Evolutionary conservation across 805 yeast species (phyloP).

Genomic region (Brettanomyces sp.): DNA sequence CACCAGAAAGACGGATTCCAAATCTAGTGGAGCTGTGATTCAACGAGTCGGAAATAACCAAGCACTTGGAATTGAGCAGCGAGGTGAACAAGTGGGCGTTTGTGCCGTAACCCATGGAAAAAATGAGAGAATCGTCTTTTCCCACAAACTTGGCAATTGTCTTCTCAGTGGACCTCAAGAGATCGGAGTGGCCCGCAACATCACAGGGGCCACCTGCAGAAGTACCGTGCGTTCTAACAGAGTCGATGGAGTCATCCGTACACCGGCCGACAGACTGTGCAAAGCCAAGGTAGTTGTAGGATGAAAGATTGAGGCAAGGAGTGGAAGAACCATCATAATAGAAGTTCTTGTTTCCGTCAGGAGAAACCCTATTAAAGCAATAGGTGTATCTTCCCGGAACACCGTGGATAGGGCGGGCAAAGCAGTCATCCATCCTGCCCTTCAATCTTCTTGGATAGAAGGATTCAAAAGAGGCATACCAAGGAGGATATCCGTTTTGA

Average conservation of each 20-base stretch:
- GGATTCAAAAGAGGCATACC: slow-evolving; percentile 88
- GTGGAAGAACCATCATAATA: slow-evolving; percentile 67
- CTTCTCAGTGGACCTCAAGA: slow-evolving; percentile 66
- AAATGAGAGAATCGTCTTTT: slow-evolving; percentile 76
- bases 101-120: slow-evolving; percentile 94
- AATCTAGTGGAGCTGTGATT: slow-evolving; percentile 95
- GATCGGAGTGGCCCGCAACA: slow-evolving; percentile 63
- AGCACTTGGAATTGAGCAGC: slow-evolving; percentile 75
- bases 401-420: slow-evolving; percentile 92
- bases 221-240: slow-evolving; percentile 64
- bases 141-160: slow-evolving; percentile 82
- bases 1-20: slow-evolving; percentile 89
- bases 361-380: slow-evolving; percentile 70
- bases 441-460: slow-evolving; percentile 91
- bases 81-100: slow-evolving; percentile 83
- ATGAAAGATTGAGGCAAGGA: slow-evolving; percentile 76
- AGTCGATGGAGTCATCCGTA: slow-evolving; percentile 63
- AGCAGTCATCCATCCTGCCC: slow-evolving; percentile 85
- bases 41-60: slow-evolving; percentile 87
- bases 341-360: slow-evolving; percentile 54
- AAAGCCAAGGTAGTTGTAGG: slow-evolving; percentile 93
- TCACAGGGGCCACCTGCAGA: slow-evolving; percentile 73
- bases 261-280: slow-evolving; percentile 93
- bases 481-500: slow-evolving; percentile 88
- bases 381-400: slow-evolving; percentile 91